Conservation (phyloP, 176 grass and related monocot species). For the Carex kokanica region DNA sequence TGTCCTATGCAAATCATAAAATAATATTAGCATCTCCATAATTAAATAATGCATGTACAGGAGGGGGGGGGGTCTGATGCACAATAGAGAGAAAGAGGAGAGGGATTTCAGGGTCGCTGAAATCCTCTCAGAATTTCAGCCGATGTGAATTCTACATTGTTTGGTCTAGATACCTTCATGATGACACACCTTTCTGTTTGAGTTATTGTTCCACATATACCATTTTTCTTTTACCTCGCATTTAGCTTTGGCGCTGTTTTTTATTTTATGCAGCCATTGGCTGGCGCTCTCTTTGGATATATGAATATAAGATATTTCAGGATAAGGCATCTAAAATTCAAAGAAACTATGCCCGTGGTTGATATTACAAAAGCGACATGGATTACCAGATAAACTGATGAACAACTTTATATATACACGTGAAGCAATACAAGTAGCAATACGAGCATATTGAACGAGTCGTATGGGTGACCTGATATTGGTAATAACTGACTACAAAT, state of each 20-base stretch:
- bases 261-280: background rate
- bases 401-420: background rate
- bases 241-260: background rate
- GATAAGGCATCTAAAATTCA: background rate
- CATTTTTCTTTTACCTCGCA: background rate
- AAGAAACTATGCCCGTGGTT: constrained; percentile 1
- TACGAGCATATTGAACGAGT: background rate
- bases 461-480: background rate
- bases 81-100: too few relatives aligned
- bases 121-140: too few relatives aligned
- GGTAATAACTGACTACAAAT: too few relatives aligned
- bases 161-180: background rate
- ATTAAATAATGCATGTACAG: too few relatives aligned
- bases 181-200: background rate
- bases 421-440: background rate
- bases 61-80: too few relatives aligned
- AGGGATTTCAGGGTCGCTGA: too few relatives aligned
- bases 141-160: background rate
- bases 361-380: background rate
- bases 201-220: background rate
- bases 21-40: constrained; percentile 18
- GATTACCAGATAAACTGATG: background rate
- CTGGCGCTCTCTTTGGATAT: background rate
- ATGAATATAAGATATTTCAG: background rate
- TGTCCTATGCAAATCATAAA: constrained; percentile 47